These are phyloP conservation scores for Botrytis cinerea DNA, from an alignment of 2,329 filamentous ascomycete species.

Conservation along the genomic window DNA sequence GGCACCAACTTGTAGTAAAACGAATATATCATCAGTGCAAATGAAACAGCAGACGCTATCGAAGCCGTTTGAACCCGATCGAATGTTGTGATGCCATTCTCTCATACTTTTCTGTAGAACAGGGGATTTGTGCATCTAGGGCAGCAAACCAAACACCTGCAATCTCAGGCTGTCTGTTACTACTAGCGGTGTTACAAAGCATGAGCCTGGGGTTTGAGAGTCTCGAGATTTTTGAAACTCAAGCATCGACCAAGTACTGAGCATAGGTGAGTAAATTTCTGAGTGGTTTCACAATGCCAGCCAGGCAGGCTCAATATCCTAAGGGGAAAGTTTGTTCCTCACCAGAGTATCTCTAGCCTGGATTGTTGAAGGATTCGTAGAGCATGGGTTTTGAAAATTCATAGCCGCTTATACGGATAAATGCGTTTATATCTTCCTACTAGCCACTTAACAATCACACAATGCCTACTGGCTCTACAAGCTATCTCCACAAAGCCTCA, in stretches of 20 bases:
- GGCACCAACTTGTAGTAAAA: not conserved
- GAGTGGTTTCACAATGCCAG: not conserved
- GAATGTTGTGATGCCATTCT: not conserved
- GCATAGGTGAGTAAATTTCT: not conserved
- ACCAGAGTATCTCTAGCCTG: not conserved
- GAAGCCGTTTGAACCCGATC: not conserved
- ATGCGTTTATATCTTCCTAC: constrained; percentile 3
- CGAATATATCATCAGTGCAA: not conserved
- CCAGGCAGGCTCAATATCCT: not conserved
- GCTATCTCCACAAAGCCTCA: not conserved
- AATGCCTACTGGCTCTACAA: not conserved
- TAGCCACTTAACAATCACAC: not conserved
- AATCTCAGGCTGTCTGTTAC: not conserved
- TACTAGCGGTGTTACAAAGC: not conserved
- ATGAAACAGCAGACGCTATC: not conserved
- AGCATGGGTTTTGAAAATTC: not conserved
- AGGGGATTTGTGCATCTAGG: not conserved
- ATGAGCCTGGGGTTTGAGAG: not conserved
- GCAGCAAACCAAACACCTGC: not conserved
- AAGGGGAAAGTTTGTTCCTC: not conserved
- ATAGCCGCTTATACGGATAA: not conserved
- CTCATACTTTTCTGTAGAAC: not conserved
- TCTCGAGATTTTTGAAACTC: too few relatives aligned
- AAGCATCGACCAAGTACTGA: not conserved
- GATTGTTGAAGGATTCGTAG: not conserved